Percentiles rank a stretch among this genome's conserved stretches.
These are phyloP conservation scores for Apiospora arundinis DNA, from an alignment of 2,329 filamentous ascomycete species.

Conservation along the genomic window DNA sequence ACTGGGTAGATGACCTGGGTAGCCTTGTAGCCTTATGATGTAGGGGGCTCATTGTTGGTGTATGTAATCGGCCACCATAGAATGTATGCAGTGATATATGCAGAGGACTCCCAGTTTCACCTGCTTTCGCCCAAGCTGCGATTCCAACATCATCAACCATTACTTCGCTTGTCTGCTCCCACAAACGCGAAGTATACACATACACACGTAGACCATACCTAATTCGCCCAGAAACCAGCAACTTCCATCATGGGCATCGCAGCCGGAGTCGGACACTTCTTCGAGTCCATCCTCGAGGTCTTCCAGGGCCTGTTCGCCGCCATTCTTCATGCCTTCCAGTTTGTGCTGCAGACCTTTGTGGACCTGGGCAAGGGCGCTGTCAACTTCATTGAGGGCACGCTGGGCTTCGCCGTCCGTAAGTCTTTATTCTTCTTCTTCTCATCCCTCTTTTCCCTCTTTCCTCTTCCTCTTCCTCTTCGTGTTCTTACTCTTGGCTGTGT, in stretches of 20 bases:
- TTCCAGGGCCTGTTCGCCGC: slow-evolving; percentile 34
- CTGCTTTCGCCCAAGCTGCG: background rate
- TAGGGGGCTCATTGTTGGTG: background rate
- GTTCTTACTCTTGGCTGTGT: too few species aligned
- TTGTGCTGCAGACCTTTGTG: slow-evolving; percentile 31
- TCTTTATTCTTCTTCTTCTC: background rate
- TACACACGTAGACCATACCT: too few species aligned
- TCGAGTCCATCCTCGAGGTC: slow-evolving; percentile 34
- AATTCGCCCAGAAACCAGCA: background rate
- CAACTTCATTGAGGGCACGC: slow-evolving; percentile 39
- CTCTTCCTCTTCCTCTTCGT: background rate
- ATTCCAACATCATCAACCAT: background rate
- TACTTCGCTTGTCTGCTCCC: background rate
- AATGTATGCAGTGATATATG: background rate
- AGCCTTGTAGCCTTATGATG: background rate
- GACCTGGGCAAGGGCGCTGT: slow-evolving; percentile 33
- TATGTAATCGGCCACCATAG: too few species aligned
- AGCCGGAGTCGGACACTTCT: slow-evolving; percentile 39
- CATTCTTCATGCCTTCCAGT: slow-evolving; percentile 36
- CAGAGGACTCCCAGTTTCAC: background rate
- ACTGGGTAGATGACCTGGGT: too few species aligned
- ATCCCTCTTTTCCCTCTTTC: background rate
- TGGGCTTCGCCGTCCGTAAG: slow-evolving; percentile 42
- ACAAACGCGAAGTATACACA: background rate
- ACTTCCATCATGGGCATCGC: slow-evolving; percentile 36